A percentile compares a stretch with the other conserved stretches of the same genome.
Evolutionary conservation across 352 stramenopile genomes (phyloP).

Genomic region (Phytopythium kandeliae): DNA sequence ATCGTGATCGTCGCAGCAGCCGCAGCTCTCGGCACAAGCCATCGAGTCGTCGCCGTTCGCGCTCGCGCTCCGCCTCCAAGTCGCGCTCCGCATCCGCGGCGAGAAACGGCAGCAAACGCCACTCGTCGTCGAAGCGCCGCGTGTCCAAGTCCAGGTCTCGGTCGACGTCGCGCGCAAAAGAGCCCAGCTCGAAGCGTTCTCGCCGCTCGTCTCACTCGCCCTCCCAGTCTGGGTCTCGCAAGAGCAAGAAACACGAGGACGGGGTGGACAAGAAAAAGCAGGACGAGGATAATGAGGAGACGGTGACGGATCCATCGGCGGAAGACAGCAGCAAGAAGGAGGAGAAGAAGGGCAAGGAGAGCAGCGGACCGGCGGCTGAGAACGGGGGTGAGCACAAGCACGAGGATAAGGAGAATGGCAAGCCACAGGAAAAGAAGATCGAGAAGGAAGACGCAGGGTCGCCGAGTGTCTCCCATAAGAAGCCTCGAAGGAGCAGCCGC

Average conservation of each 20-base stretch:
- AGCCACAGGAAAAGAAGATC: slow-evolving; percentile 9
- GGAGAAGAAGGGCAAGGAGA: background rate
- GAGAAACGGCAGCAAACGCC: slow-evolving; percentile 9
- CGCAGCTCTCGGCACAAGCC: slow-evolving; percentile 26
- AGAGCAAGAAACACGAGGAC: slow-evolving; percentile 8
- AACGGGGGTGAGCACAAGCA: slow-evolving; percentile 8
- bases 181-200: slow-evolving; percentile 19
- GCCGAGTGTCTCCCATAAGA: slow-evolving; percentile 3
- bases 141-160: slow-evolving; percentile 23
- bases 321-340: background rate
- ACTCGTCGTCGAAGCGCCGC: slow-evolving; percentile 8
- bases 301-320: background rate
- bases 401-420: slow-evolving; percentile 3
- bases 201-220: slow-evolving; percentile 16
- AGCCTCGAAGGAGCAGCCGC: slow-evolving; percentile 41
- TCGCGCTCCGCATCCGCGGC: slow-evolving; percentile 27
- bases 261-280: slow-evolving; percentile 9
- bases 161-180: slow-evolving; percentile 13
- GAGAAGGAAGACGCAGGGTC: slow-evolving; percentile 12
- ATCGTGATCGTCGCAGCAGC: slow-evolving; percentile 22
- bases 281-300: slow-evolving; percentile 4
- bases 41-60: slow-evolving; percentile 24
- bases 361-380: too few relatives aligned
- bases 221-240: slow-evolving; percentile 16
- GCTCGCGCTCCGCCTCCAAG: slow-evolving; percentile 25